Percentiles rank a stretch among this genome's conserved stretches.
Conservation (phyloP, 1,284 basidiomycete genomes). For the Phlebopus sp. region DNA sequence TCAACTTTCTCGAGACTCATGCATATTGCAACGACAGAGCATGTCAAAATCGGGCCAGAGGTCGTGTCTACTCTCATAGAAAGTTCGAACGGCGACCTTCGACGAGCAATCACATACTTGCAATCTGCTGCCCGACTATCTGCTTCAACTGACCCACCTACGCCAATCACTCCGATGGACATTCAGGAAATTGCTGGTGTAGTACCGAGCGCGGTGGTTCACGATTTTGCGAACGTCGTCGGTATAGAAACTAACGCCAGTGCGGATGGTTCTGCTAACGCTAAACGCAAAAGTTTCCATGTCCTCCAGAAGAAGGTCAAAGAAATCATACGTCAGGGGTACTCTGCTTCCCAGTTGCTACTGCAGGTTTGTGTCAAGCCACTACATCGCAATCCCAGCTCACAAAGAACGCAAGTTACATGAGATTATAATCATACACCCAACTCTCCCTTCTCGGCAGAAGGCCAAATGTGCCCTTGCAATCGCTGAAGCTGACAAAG, state of each 20-base stretch:
- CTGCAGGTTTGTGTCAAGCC: conserved; percentile 60
- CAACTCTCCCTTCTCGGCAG: conserved; percentile 74
- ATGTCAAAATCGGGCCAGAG: conserved; percentile 45
- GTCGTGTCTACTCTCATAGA: conserved; percentile 75
- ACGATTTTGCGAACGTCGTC: conserved; percentile 67
- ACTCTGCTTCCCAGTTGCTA: conserved; percentile 88
- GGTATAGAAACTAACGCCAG: conserved; percentile 66
- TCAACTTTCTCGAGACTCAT: conserved; percentile 78
- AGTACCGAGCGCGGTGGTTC: conserved; percentile 77
- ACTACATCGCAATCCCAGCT: conserved; percentile 6
- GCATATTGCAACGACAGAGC: conserved; percentile 73
- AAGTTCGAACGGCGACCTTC: conserved; percentile 89
- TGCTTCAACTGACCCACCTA: conserved; percentile 64
- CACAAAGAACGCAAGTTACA: conserved; percentile 63
- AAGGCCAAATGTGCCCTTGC: conserved; percentile 83
- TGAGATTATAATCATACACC: conserved; percentile 84
- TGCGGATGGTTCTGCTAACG: conserved; percentile 44
- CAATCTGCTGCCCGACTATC: conserved; percentile 92
- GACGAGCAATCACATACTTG: conserved; percentile 97
- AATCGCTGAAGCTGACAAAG: conserved; percentile 96
- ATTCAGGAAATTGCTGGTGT: conserved; percentile 98
- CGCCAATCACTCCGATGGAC: conserved; percentile 68
- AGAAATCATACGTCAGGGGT: conserved; percentile 81
- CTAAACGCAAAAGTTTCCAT: conserved; percentile 56
- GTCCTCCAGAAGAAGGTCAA: conserved; percentile 73